These are phyloP conservation scores for Alnus rubra DNA, from an alignment of 306 rosid species.

Conservation along the genomic window DNA sequence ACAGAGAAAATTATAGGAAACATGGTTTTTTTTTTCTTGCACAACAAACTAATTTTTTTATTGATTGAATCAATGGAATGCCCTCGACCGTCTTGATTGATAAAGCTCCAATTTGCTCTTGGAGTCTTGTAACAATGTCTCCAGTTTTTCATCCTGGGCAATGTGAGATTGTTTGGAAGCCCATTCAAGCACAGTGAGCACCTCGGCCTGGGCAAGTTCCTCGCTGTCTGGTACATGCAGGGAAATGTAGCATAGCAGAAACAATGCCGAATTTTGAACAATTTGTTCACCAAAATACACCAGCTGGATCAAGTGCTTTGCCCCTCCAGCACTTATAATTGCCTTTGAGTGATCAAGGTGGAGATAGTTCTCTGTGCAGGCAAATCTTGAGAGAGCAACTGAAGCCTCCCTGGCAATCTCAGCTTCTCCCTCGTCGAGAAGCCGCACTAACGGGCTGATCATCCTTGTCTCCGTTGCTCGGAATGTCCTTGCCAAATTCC, in stretches of 20 bases:
- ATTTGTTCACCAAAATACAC: slow-evolving; percentile 84
- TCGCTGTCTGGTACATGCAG: slow-evolving; percentile 88
- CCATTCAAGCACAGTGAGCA: slow-evolving; percentile 80
- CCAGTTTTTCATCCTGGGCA: slow-evolving; percentile 53
- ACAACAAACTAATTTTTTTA: slow-evolving; percentile 24
- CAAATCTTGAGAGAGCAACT: slow-evolving; percentile 72
- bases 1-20: slow-evolving; percentile 22
- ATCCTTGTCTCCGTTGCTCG: slow-evolving; percentile 80
- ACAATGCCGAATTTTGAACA: slow-evolving; percentile 63
- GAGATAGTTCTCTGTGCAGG: slow-evolving; percentile 72
- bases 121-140: slow-evolving; percentile 64
- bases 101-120: slow-evolving; percentile 82
- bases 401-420: slow-evolving; percentile 67
- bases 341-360: slow-evolving; percentile 83
- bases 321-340: slow-evolving; percentile 74
- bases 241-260: slow-evolving; percentile 76
- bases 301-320: slow-evolving; percentile 77
- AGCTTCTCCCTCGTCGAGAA: slow-evolving; percentile 79
- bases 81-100: slow-evolving; percentile 84
- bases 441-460: slow-evolving; percentile 75
- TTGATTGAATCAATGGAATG: slow-evolving; percentile 52
- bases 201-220: slow-evolving; percentile 76
- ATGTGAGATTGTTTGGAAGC: slow-evolving; percentile 76
- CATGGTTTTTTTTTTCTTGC: neutral
- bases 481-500: slow-evolving; percentile 86